phyloP scores from a whole-genome alignment of 805 yeast species.

The Starmerella vitae region DNA sequence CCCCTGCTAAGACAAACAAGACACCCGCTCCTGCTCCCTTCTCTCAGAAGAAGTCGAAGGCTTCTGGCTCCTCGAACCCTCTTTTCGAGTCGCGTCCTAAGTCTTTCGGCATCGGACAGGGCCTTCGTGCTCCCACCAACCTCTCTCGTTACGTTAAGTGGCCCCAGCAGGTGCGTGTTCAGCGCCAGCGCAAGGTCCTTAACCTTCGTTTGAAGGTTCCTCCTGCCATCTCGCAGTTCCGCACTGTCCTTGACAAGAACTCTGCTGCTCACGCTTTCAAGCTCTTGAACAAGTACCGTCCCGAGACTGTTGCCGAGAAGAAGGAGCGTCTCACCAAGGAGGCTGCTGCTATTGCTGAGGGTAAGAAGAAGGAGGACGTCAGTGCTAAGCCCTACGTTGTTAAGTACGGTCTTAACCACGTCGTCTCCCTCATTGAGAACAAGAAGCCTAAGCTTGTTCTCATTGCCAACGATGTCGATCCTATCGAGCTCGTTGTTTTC shows the following conservation, averaged over 20 bases:
- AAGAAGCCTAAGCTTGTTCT: slow-evolving; percentile 95
- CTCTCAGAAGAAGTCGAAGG: slow-evolving; percentile 33
- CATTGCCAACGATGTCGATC: slow-evolving; percentile 98
- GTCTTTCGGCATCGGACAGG: slow-evolving; percentile 94
- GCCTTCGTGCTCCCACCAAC: slow-evolving; percentile 88
- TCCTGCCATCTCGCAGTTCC: slow-evolving; percentile 95
- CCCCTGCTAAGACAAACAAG: slow-evolving; percentile 80
- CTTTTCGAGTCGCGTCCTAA: slow-evolving; percentile 79
- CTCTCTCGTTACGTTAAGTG: slow-evolving; percentile 94
- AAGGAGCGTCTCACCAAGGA: slow-evolving; percentile 97
- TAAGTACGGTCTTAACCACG: slow-evolving; percentile 98
- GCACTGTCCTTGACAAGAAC: slow-evolving; percentile 93
- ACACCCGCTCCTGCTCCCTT: slow-evolving; percentile 75
- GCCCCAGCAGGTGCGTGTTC: slow-evolving; percentile 97
- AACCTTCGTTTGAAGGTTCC: slow-evolving; percentile 96
- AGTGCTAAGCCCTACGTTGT: slow-evolving; percentile 94
- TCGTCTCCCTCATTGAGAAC: slow-evolving; percentile 92
- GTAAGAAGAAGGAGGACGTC: slow-evolving; percentile 92
- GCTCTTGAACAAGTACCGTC: slow-evolving; percentile 97
- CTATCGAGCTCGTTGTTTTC: slow-evolving; percentile 93
- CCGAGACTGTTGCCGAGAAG: slow-evolving; percentile 95
- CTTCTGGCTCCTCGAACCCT: slow-evolving; percentile 45
- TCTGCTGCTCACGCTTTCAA: slow-evolving; percentile 95
- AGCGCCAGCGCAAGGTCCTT: slow-evolving; percentile 97
- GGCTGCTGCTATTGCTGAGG: slow-evolving; percentile 95